phyloP scores from a whole-genome alignment of 768 basidiomycete genomes.

The Pleurotus sapidus region DNA sequence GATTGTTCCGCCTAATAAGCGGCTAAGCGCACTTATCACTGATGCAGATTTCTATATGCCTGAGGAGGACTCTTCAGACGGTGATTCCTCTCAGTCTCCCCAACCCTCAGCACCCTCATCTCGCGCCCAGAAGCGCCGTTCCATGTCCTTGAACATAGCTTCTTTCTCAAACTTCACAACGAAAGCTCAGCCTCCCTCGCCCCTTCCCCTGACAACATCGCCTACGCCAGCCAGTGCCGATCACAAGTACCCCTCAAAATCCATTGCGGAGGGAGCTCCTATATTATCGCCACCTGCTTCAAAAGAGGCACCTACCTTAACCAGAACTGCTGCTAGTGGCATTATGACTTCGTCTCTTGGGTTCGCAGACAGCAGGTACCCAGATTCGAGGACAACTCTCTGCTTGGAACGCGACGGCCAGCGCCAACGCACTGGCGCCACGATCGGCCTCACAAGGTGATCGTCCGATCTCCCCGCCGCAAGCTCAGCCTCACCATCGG shows the following conservation, averaged over 20 bases:
- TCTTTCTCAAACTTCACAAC: slow-evolving; percentile 19
- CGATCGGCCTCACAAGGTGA: slow-evolving; percentile 1
- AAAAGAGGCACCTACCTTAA: slow-evolving; percentile 38
- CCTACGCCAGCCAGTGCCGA: slow-evolving; percentile 17
- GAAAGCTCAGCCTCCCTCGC: slow-evolving; percentile 21
- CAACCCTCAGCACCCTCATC: slow-evolving; percentile 42
- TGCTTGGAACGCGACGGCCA: slow-evolving; percentile 39
- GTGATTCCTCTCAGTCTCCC: slow-evolving; percentile 7
- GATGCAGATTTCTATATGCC: slow-evolving; percentile 67
- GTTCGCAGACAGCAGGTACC: slow-evolving; percentile 31
- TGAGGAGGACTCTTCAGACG: slow-evolving; percentile 48
- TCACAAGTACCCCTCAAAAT: slow-evolving; percentile 28
- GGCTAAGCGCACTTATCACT: slow-evolving; percentile 64
- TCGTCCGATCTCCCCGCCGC: slow-evolving; percentile 14
- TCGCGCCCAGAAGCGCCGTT: slow-evolving; percentile 54
- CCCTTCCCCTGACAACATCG: slow-evolving; percentile 18
- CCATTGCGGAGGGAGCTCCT: slow-evolving; percentile 30
- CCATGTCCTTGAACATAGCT: slow-evolving; percentile 59
- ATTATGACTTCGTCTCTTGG: slow-evolving; percentile 35
- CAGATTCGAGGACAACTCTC: slow-evolving; percentile 47
- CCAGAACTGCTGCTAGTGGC: slow-evolving; percentile 37
- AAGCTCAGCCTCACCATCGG: slow-evolving; percentile 12
- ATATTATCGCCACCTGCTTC: slow-evolving; percentile 20
- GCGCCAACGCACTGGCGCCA: slow-evolving; percentile 1
- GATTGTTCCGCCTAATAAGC: slow-evolving; percentile 62